Evolutionary conservation across 306 rosid genomes (phyloP), one percentile per base, ranked within the genome.

Genomic region (Vicia sativa): DNA sequence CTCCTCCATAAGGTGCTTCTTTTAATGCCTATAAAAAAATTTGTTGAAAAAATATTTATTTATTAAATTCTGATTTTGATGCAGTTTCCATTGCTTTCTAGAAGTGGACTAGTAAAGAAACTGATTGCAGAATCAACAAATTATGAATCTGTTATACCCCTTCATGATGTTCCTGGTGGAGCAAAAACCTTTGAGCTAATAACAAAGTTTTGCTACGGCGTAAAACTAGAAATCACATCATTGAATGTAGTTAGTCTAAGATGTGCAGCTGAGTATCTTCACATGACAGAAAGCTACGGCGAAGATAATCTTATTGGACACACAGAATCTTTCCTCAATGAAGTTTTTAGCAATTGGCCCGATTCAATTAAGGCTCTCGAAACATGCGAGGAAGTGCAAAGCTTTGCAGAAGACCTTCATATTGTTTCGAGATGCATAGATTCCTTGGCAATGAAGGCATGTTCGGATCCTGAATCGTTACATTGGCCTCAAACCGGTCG

Each of bases 81-180:
- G 83, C 87, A 91, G 97, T 91, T 91, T 73, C 97, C 97, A 15
- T 77, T 91, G 84, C 91, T 91, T 46, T 91, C 97, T 38, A 91
- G 87, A 85, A 87, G 97, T 77, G 90, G 96, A 34, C 80, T 83
- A 35, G 52, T 91, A 66, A 90, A 91, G 76, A 84, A 78, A 77
- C 82, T 87, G n/a, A 82, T 85, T 34, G 96, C 85, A 53, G 88
- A 83, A 74, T 48, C 35, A 18, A 64, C 86, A 41, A 38, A 18
- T 2, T 87, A 81, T 65, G 96, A 85, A 26, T 83, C 82, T 78
- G 50, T 67, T 26, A 35, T 91, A 74, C 85, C 87, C 41, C 96
- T 90, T 58, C 83, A 85, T 77, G 91, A 86, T 54, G 35, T 85
- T 13, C 95, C 95, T 58, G 96, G 96, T 19, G 91, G 89, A 62